phyloP scores from a whole-genome alignment of 164 flowering plant genomes.

The Nymphaea thermarum region DNA sequence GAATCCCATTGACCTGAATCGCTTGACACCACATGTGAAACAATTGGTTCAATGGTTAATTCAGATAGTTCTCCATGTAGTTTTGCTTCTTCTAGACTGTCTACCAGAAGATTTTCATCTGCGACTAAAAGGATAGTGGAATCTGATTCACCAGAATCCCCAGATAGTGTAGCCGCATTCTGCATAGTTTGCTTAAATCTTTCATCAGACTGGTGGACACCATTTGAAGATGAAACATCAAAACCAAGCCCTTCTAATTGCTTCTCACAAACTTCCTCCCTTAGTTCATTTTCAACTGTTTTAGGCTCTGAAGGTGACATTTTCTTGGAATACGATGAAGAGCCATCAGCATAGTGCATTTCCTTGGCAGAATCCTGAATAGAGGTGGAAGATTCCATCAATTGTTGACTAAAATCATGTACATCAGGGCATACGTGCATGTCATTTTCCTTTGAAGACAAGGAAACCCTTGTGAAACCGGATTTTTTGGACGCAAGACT shows the following conservation, averaged over 20 bases:
- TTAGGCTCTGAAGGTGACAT: conserved; percentile 10
- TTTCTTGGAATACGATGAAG: conserved; percentile 4
- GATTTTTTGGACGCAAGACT: too few relatives aligned
- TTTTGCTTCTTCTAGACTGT: conserved; percentile 9
- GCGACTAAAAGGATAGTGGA: conserved; percentile 10
- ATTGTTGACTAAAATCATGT: too few relatives aligned
- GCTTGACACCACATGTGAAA: not conserved
- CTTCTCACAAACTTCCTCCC: not conserved
- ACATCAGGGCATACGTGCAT: too few relatives aligned
- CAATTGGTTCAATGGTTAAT: conserved; percentile 9
- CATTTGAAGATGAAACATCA: conserved; percentile 9
- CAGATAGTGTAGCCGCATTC: conserved; percentile 1
- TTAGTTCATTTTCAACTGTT: conserved; percentile 5
- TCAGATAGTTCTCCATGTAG: conserved; percentile 23
- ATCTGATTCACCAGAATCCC: conserved; percentile 9
- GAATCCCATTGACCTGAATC: not conserved
- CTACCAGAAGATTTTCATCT: conserved; percentile 8
- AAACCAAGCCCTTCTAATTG: conserved; percentile 9
- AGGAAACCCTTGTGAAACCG: too few relatives aligned
- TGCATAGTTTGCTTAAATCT: conserved; percentile 4
- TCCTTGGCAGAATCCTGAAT: too few relatives aligned
- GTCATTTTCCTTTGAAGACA: too few relatives aligned
- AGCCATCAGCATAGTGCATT: not conserved
- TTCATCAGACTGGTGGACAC: conserved; percentile 8
- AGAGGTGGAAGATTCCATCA: too few relatives aligned